A percentile compares a stretch with the other conserved stretches of the same genome.
phyloP scores from a whole-genome alignment of 768 basidiomycete genomes.

The Suillus decipiens region DNA sequence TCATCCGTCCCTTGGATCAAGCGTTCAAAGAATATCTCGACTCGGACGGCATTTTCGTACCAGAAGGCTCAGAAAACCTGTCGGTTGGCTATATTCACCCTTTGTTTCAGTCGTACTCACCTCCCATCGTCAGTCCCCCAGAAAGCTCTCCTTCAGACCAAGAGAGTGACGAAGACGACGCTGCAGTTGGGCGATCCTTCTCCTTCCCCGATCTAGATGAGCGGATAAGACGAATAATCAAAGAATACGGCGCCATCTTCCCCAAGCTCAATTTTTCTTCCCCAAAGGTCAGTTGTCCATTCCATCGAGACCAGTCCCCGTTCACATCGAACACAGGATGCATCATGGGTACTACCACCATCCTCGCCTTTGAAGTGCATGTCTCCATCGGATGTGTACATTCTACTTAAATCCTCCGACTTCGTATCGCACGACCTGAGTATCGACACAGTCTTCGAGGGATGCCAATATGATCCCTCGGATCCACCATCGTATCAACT shows the following conservation, averaged over 20 bases:
- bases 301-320: not conserved
- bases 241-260: slow-evolving; percentile 80
- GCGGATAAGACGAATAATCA: slow-evolving; percentile 64
- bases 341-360: slow-evolving; percentile 85
- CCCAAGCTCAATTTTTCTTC: slow-evolving; percentile 96
- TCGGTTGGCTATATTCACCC: slow-evolving; percentile 38
- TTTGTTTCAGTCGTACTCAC: slow-evolving; percentile 36
- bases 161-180: slow-evolving; percentile 39
- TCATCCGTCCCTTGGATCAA: slow-evolving; percentile 66
- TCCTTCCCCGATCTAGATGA: slow-evolving; percentile 84
- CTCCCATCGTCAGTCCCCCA: slow-evolving; percentile 40
- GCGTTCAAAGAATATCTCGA: slow-evolving; percentile 74
- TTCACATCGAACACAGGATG: slow-evolving; percentile 57
- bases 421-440: slow-evolving; percentile 82
- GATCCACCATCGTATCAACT: slow-evolving; percentile 50
- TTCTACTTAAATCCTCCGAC: slow-evolving; percentile 90
- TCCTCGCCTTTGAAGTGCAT: slow-evolving; percentile 86
- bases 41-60: slow-evolving; percentile 83
- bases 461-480: slow-evolving; percentile 39
- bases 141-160: slow-evolving; percentile 64
- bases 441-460: slow-evolving; percentile 62
- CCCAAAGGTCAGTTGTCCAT: slow-evolving; percentile 63
- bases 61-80: slow-evolving; percentile 76
- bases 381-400: slow-evolving; percentile 86
- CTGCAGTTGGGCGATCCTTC: slow-evolving; percentile 44